Evolutionary conservation across 805 yeast genomes (phyloP).

Genomic region (Spathaspora passalidarum): DNA sequence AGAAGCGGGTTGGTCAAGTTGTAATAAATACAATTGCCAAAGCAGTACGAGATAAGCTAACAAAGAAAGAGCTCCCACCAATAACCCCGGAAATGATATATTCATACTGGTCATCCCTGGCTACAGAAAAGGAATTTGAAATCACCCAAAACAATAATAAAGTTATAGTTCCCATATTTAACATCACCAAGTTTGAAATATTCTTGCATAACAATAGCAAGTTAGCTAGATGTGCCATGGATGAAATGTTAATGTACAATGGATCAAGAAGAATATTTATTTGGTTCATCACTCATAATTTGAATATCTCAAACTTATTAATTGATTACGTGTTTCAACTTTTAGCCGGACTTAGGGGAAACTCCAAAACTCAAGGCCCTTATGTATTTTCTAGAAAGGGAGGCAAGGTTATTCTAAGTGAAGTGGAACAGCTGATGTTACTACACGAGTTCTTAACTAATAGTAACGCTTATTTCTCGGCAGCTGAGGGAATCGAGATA

Average conservation of each 20-base stretch:
- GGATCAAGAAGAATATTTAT: conserved; percentile 63
- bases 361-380: conserved; percentile 8
- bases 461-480: conserved; percentile 30
- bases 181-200: conserved; percentile 47
- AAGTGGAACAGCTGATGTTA: conserved; percentile 62
- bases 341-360: conserved; percentile 55
- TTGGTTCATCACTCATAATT: conserved; percentile 62
- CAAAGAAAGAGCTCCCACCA: conserved; percentile 1
- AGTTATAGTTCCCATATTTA: conserved; percentile 27
- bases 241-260: conserved; percentile 67
- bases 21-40: conserved; percentile 51
- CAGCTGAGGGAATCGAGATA: conserved; percentile 28
- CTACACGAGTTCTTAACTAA: conserved; percentile 68
- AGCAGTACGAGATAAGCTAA: conserved; percentile 35
- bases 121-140: conserved; percentile 23
- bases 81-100: conserved; percentile 53
- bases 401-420: conserved; percentile 43
- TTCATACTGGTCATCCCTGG: conserved; percentile 38
- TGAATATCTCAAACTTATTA: conserved; percentile 51
- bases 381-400: conserved; percentile 59
- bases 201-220: conserved; percentile 50
- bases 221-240: conserved; percentile 54
- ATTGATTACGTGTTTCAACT: conserved; percentile 65
- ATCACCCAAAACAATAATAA: conserved; percentile 23
- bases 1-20: conserved; percentile 32